Conservation (phyloP, 2,329 filamentous ascomycete genomes). For the Pseudogymnoascus sp. region DNA sequence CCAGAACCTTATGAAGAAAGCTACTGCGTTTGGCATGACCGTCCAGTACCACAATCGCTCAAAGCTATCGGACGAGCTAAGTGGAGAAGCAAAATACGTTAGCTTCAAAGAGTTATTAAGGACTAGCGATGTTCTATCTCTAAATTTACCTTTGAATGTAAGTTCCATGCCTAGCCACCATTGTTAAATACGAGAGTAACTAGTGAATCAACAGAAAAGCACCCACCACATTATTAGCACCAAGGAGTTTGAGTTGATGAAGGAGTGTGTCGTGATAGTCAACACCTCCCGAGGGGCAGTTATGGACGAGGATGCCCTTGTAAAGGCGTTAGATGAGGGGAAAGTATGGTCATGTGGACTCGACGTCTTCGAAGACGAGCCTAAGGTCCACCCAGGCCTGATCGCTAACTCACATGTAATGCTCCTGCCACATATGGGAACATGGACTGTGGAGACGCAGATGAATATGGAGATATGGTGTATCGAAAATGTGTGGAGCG, state of each 20-base stretch:
- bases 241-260: conserved; percentile 67
- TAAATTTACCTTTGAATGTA: conserved; percentile 67
- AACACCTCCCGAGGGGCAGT: conserved; percentile 77
- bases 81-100: conserved; percentile 55
- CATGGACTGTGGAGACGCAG: conserved; percentile 60
- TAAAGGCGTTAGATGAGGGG: conserved; percentile 60
- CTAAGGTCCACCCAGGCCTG: conserved; percentile 64
- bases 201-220: too few species aligned
- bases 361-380: conserved; percentile 78
- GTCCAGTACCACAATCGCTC: conserved; percentile 69
- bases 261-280: conserved; percentile 66
- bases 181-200: too few species aligned
- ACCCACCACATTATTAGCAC: conserved; percentile 59
- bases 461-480: conserved; percentile 66
- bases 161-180: conserved; percentile 41
- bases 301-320: conserved; percentile 72
- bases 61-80: conserved; percentile 47
- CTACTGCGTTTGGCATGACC: conserved; percentile 66
- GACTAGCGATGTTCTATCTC: conserved; percentile 66
- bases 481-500: conserved; percentile 61
- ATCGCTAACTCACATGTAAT: conserved; percentile 63
- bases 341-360: conserved; percentile 65
- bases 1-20: conserved; percentile 64
- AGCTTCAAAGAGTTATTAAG: conserved; percentile 64
- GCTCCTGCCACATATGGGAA: conserved; percentile 77